phyloP scores from a whole-genome alignment of 2,329 filamentous ascomycete genomes.

The Arthroderma sp. region DNA sequence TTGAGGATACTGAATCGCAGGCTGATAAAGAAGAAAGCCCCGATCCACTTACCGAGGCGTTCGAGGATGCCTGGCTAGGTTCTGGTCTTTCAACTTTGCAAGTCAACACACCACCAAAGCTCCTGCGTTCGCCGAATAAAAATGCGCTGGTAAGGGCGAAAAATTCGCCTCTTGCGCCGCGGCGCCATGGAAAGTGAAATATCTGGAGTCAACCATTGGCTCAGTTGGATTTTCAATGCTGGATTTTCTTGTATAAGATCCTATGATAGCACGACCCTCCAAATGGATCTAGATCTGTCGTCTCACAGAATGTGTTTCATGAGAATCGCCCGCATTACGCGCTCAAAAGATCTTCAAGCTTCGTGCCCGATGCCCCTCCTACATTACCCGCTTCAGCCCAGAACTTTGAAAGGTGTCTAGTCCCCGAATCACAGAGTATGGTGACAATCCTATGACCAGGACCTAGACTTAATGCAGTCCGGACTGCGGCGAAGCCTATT shows the following conservation, averaged over 20 bases:
- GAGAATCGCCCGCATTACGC: constrained; percentile 9
- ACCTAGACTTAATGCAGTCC: constrained; percentile 33
- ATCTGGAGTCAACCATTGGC: too few relatives aligned
- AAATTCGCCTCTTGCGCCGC: too few relatives aligned
- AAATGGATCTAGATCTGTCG: too few relatives aligned
- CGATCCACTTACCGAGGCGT: constrained; percentile 12
- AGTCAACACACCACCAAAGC: constrained; percentile 8
- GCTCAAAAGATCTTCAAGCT: constrained; percentile 33
- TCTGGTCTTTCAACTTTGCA: constrained; percentile 13
- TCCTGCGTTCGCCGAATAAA: neutral
- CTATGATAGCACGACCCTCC: too few relatives aligned
- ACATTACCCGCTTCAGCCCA: constrained; percentile 37
- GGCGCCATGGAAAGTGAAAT: too few relatives aligned
- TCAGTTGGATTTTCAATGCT: too few relatives aligned
- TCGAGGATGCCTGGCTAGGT: constrained; percentile 5
- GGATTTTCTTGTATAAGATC: too few relatives aligned
- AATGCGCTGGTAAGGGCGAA: too few relatives aligned
- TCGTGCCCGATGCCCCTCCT: constrained; percentile 32
- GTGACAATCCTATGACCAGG: constrained; percentile 38
- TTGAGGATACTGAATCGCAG: neutral
- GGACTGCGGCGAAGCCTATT: constrained; percentile 35
- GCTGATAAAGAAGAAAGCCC: constrained; percentile 6
- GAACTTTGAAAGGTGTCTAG: constrained; percentile 39
- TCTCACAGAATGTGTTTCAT: neutral
- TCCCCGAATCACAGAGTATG: constrained; percentile 38